Evolutionary conservation across 208 protist species (phyloP).

Genomic region (Leishmania arabica): DNA sequence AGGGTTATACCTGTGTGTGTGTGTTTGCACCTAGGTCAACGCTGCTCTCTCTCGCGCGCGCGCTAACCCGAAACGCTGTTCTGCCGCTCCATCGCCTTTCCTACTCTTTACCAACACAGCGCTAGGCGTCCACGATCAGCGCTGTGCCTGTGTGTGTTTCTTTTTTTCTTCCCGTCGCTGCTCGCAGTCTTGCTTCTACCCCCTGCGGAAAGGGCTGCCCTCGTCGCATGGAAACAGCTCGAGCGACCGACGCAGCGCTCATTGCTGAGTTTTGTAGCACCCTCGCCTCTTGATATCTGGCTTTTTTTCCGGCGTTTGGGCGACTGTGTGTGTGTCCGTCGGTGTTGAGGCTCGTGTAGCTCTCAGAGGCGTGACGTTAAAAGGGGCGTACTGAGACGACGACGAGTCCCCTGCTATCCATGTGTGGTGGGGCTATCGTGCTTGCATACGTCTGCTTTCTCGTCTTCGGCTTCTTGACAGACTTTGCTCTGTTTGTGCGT

Average conservation of each 20-base stretch:
- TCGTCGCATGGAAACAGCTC: neutral
- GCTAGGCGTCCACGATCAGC: neutral
- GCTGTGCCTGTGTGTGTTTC: neutral
- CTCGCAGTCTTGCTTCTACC: neutral
- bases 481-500: neutral
- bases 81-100: neutral
- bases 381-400: neutral
- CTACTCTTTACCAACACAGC: neutral
- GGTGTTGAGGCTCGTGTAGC: neutral
- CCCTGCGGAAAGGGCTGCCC: neutral
- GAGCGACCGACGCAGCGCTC: neutral
- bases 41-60: neutral
- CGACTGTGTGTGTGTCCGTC: neutral
- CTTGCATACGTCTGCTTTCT: neutral
- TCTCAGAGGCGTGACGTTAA: neutral
- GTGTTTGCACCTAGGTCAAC: neutral
- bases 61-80: neutral
- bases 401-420: neutral
- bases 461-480: neutral
- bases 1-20: neutral
- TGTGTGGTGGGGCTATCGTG: neutral
- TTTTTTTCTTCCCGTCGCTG: neutral
- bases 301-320: neutral
- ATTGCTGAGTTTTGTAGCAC: neutral
- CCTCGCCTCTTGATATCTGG: neutral